Percentiles rank a stretch among this genome's conserved stretches.
phyloP scores from a whole-genome alignment of 805 yeast genomes.

The Candida namnaoensis region DNA sequence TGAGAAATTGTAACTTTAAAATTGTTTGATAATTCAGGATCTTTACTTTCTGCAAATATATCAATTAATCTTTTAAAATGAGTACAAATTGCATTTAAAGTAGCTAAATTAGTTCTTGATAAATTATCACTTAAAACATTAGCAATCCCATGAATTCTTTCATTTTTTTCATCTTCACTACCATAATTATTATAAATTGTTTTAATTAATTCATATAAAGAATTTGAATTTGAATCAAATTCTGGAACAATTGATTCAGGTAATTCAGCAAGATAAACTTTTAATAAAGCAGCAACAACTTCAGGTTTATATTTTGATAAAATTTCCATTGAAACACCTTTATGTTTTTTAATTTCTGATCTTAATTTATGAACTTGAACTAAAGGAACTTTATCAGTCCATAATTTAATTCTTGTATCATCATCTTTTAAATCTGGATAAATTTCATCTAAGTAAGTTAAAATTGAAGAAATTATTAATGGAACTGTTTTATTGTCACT shows the following conservation, averaged over 20 bases:
- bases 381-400: constrained; percentile 63
- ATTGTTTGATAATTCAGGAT: constrained; percentile 24
- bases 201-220: constrained; percentile 57
- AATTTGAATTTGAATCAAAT: constrained; percentile 16
- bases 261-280: constrained; percentile 67
- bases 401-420: constrained; percentile 53
- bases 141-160: constrained; percentile 53
- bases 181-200: constrained; percentile 52
- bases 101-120: constrained; percentile 65
- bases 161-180: constrained; percentile 15
- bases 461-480: constrained; percentile 47
- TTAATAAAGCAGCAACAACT: constrained; percentile 58
- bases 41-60: constrained; percentile 38
- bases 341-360: constrained; percentile 47
- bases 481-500: constrained; percentile 72
- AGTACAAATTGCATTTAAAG: constrained; percentile 70
- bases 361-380: constrained; percentile 55
- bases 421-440: constrained; percentile 69
- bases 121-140: constrained; percentile 53
- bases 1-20: constrained; percentile 44
- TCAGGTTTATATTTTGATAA: constrained; percentile 36
- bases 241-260: constrained; percentile 67
- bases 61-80: constrained; percentile 61
- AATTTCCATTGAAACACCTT: constrained; percentile 17
- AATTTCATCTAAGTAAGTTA: constrained; percentile 57